Conservation (phyloP, 2,329 filamentous ascomycete species). For the Colletotrichum sojae region DNA sequence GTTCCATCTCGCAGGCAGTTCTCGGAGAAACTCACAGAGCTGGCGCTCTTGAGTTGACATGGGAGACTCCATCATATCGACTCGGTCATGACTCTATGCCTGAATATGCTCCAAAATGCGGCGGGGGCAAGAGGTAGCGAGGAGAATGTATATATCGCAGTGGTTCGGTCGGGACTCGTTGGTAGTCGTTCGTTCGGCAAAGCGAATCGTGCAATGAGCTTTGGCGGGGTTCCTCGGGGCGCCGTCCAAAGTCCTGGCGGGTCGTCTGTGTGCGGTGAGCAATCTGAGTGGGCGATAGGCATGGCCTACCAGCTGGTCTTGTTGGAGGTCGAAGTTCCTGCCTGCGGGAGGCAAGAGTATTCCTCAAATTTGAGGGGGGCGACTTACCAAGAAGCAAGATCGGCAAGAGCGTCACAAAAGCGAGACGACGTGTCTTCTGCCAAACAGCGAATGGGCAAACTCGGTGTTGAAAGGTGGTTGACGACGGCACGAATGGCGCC, state of each 20-base stretch:
- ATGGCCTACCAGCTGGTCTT: not conserved
- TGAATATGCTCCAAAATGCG: not conserved
- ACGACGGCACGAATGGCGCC: constrained; percentile 9
- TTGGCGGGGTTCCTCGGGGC: constrained; percentile 34
- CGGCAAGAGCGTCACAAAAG: not conserved
- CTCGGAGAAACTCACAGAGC: constrained; percentile 86
- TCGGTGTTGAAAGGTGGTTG: constrained; percentile 18
- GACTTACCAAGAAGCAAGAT: constrained; percentile 1
- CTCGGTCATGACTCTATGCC: constrained; percentile 29
- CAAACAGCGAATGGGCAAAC: constrained; percentile 6
- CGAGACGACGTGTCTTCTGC: not conserved
- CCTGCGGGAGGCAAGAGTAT: not conserved
- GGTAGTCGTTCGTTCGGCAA: constrained; percentile 17
- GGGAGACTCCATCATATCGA: constrained; percentile 62
- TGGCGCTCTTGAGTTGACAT: constrained; percentile 81
- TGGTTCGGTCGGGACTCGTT: constrained; percentile 2
- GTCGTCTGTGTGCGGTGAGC: constrained; percentile 34
- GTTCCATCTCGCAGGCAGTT: constrained; percentile 79
- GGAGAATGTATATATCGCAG: not conserved
- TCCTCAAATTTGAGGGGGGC: not conserved
- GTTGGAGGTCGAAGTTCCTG: not conserved
- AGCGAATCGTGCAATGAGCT: constrained; percentile 27
- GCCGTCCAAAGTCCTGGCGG: constrained; percentile 19
- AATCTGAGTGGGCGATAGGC: constrained; percentile 19
- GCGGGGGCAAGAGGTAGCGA: not conserved